phyloP scores from a whole-genome alignment of 129 eudicot genomes.

The Heracleum sosnowskyi region DNA sequence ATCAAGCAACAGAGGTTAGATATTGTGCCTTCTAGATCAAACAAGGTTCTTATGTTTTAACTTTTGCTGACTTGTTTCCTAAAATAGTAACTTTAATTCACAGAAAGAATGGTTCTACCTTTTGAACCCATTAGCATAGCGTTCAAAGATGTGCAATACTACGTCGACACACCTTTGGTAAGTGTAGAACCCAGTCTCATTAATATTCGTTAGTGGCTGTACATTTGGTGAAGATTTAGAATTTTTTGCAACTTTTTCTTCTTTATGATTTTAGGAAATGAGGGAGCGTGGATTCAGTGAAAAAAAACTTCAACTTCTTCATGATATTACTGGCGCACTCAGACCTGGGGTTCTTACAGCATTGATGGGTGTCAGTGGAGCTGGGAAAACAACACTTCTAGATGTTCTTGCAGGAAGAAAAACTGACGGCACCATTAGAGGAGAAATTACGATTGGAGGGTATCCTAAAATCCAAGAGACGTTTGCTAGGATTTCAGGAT shows the following conservation, averaged over 20 bases:
- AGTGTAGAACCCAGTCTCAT: background rate
- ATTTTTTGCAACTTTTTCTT: constrained; percentile 1
- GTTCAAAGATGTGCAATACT: constrained; percentile 48
- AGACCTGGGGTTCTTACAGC: constrained; percentile 87
- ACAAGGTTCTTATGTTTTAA: background rate
- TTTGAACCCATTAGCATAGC: constrained; percentile 48
- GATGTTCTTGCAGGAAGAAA: constrained; percentile 89
- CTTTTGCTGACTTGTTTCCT: background rate
- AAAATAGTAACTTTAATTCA: constrained; percentile 9
- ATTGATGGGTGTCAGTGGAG: constrained; percentile 88
- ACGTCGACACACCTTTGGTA: constrained; percentile 51
- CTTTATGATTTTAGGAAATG: constrained; percentile 43
- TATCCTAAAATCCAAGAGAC: constrained; percentile 69
- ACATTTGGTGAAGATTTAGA: background rate
- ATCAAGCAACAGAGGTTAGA: constrained; percentile 30
- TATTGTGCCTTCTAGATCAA: background rate
- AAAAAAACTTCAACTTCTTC: constrained; percentile 56
- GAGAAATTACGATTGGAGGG: constrained; percentile 59
- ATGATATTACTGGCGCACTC: constrained; percentile 59
- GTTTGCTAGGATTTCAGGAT: constrained; percentile 71
- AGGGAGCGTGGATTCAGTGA: constrained; percentile 39
- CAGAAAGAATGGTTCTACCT: constrained; percentile 53
- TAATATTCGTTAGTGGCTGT: background rate
- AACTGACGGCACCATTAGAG: constrained; percentile 69
- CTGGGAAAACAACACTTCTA: constrained; percentile 89